phyloP scores from a whole-genome alignment of 805 yeast species.

The Candida wancherniae region DNA sequence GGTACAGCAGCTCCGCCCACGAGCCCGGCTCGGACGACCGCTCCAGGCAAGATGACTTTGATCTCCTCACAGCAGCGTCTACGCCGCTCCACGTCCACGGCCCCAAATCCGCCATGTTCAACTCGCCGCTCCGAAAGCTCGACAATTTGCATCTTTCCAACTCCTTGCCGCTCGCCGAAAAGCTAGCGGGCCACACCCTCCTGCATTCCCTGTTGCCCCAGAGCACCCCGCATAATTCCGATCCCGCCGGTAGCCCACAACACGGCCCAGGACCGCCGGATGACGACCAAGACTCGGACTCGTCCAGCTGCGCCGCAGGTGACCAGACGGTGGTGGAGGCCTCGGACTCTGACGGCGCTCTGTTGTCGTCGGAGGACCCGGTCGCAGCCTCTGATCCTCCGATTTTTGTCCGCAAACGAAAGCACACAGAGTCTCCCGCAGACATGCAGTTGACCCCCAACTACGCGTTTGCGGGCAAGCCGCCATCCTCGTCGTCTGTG shows the following conservation, averaged over 20 bases:
- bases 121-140: conserved; percentile 35
- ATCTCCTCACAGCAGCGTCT: conserved; percentile 19
- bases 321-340: conserved; percentile 25
- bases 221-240: conserved; percentile 3
- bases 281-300: conserved; percentile 10
- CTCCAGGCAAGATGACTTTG: conserved; percentile 10
- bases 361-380: conserved; percentile 2
- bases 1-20: conserved; percentile 8
- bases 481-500: conserved; percentile 6
- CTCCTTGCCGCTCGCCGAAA: background rate
- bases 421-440: conserved; percentile 21
- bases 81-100: conserved; percentile 20
- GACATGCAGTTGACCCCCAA: conserved; percentile 25
- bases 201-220: too few species aligned
- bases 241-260: too few species aligned
- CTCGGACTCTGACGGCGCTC: conserved; percentile 12
- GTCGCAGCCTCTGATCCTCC: conserved; percentile 15
- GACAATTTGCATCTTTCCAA: conserved; percentile 25
- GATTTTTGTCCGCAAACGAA: conserved; percentile 25
- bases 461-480: too few species aligned
- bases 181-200: background rate
- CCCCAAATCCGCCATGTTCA: conserved; percentile 14
- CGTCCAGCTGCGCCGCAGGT: conserved; percentile 15
- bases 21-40: conserved; percentile 7
- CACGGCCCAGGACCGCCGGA: too few species aligned